phyloP scores from a whole-genome alignment of 305 asterid species.

The Solanum hybrid region DNA sequence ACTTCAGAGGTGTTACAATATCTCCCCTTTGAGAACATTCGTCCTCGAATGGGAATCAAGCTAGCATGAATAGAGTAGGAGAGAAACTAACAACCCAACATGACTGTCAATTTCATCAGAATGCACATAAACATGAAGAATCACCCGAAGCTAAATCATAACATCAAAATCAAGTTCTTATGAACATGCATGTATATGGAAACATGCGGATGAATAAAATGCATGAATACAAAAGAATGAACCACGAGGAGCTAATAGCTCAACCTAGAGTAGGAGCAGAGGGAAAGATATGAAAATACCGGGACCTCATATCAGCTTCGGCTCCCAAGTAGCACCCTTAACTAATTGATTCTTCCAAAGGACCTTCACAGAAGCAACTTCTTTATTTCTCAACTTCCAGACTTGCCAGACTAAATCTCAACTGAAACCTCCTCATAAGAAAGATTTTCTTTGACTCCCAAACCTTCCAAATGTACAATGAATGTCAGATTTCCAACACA shows the following conservation, averaged over 20 bases:
- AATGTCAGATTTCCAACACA: background rate
- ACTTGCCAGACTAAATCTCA: background rate
- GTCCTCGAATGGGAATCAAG: background rate
- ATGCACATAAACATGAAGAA: background rate
- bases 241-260: too few relatives aligned
- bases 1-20: background rate
- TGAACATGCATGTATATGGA: background rate
- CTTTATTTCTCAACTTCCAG: background rate
- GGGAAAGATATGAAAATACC: background rate
- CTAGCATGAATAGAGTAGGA: background rate
- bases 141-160: background rate
- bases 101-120: background rate
- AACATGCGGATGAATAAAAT: too few relatives aligned
- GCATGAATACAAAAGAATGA: background rate
- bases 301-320: background rate
- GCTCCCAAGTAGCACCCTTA: background rate
- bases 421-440: background rate
- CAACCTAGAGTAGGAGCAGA: background rate
- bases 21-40: background rate
- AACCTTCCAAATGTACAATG: background rate
- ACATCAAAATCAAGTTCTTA: background rate
- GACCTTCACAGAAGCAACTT: background rate
- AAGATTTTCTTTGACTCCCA: background rate
- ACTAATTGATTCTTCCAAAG: background rate
- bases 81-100: background rate